Base-by-base conservation (phyloP, 2,329 filamentous ascomycete genomes). In the Blastomyces emzantsi region DNA sequence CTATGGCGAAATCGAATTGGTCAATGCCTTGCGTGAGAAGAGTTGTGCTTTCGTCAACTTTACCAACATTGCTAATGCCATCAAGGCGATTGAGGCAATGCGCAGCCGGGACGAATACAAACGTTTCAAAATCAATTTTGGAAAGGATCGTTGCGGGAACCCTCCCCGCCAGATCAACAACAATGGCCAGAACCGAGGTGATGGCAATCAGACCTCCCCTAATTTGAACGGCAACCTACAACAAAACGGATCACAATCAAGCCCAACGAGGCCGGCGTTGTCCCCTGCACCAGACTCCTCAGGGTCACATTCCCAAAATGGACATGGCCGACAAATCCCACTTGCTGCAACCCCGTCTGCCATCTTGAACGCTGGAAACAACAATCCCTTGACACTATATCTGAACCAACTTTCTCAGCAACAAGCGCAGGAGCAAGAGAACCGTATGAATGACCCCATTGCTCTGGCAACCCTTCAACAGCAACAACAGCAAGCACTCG, bases 21-120 rank as follows among this genome's bases (percentile, higher is more conserved):
- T 99, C 67, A 99, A 99, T 78, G 90, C 94, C 19, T 81, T 99
- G 65, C 88, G 94, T 62, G 94, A 99, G 82, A 99, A 99, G 87
- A 97, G 92, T 80, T 99, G 94, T 76, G 94, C 94, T 0, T 99
- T 99, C 75, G 94, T 99, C 75, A 99, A 99, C 80, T 99, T 99
- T 76, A 99, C 94, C 74, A 99, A 99, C 80, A 99, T 99, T 74
- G 94, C 94, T 73, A 99, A 99, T 71, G 94, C 94, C 60, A 99
- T 99, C 82, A 99, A 99, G 81, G 94, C 94, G 0, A 99, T 99
- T 68, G 94, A 99, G 78, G 94, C 92, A 28, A 87, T 99, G 68
- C 87, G 94, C 64, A 90, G 92, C 73, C 92, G 92, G 73, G 94
- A 97, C 54, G 94, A 99, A 73, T 99, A 99, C 83, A 90, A 87